phyloP scores from a whole-genome alignment of 2,329 filamentous ascomycete species.

The Aaosphaeria arxii region DNA sequence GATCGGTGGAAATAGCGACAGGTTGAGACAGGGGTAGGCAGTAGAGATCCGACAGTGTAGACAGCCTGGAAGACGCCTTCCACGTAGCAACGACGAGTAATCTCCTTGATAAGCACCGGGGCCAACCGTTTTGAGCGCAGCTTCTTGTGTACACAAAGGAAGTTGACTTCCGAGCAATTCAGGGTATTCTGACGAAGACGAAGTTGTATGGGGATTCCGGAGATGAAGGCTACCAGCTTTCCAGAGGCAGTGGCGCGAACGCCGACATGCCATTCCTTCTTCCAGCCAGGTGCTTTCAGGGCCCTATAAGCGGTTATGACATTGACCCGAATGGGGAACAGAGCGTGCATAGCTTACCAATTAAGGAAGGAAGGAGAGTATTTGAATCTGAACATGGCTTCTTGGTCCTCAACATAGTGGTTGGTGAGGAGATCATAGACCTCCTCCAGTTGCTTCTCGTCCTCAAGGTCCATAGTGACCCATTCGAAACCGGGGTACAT shows the following conservation, averaged over 20 bases:
- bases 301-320: conserved; percentile 57
- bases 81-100: conserved; percentile 87
- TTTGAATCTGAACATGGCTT: conserved; percentile 96
- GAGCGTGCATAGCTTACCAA: conserved; percentile 59
- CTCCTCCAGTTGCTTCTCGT: conserved; percentile 76
- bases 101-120: conserved; percentile 94
- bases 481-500: conserved; percentile 84
- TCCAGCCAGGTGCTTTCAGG: conserved; percentile 91
- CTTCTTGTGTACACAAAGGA: conserved; percentile 97
- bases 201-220: conserved; percentile 81
- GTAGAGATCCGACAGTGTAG: conserved; percentile 87
- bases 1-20: conserved; percentile 94
- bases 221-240: conserved; percentile 94
- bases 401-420: conserved; percentile 96
- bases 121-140: conserved; percentile 88
- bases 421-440: conserved; percentile 87
- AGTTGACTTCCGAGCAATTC: conserved; percentile 90
- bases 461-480: conserved; percentile 82
- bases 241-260: conserved; percentile 79
- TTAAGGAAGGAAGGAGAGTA: conserved; percentile 86
- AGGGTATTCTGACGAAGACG: conserved; percentile 74
- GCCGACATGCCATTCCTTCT: conserved; percentile 90
- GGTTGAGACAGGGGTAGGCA: conserved; percentile 88
- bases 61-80: conserved; percentile 89
- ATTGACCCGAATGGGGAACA: too few species aligned